These are phyloP conservation scores for Lyophyllum shimeji DNA, from an alignment of 768 basidiomycete species.

Conservation along the genomic window DNA sequence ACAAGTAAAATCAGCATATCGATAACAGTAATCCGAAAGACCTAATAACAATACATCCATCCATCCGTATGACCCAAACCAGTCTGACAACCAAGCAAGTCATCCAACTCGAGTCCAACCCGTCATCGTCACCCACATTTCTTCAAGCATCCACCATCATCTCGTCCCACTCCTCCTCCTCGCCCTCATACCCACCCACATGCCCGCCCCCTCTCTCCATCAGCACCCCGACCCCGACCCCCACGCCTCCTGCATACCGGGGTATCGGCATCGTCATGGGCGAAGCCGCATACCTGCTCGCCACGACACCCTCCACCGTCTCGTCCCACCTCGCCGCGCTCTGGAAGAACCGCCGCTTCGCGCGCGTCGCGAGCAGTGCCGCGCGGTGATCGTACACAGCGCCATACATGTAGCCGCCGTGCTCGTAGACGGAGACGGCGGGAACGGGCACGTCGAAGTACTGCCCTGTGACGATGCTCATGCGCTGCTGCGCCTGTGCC, in stretches of 20 bases:
- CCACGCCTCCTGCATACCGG: slow-evolving; percentile 5
- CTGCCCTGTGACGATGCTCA: slow-evolving; percentile 67
- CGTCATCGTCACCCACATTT: no score
- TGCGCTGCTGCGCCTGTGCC: slow-evolving; percentile 46
- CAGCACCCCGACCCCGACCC: slow-evolving; percentile 16
- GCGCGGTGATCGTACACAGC: slow-evolving; percentile 38
- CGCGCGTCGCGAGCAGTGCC: slow-evolving; percentile 26
- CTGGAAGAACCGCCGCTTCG: slow-evolving; percentile 60
- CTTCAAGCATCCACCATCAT: slow-evolving; percentile 7
- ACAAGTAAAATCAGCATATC: background rate
- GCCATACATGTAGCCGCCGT: slow-evolving; percentile 37
- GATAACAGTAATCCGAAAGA: background rate
- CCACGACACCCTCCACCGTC: slow-evolving; percentile 21
- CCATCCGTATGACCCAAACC: slow-evolving; percentile 3
- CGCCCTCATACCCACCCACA: slow-evolving; percentile 14
- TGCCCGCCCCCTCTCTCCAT: slow-evolving; percentile 25
- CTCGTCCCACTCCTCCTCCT: slow-evolving; percentile 29
- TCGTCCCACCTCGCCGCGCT: slow-evolving; percentile 40
- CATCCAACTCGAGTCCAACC: no score
- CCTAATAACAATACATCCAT: background rate
- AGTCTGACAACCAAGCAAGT: background rate
- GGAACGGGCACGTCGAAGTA: slow-evolving; percentile 50
- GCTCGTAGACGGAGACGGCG: slow-evolving; percentile 45
- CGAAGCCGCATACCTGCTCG: slow-evolving; percentile 14
- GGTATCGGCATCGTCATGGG: slow-evolving; percentile 18